phyloP scores from a whole-genome alignment of 176 grass and related monocot species.

The Calamus simplicifolius region DNA sequence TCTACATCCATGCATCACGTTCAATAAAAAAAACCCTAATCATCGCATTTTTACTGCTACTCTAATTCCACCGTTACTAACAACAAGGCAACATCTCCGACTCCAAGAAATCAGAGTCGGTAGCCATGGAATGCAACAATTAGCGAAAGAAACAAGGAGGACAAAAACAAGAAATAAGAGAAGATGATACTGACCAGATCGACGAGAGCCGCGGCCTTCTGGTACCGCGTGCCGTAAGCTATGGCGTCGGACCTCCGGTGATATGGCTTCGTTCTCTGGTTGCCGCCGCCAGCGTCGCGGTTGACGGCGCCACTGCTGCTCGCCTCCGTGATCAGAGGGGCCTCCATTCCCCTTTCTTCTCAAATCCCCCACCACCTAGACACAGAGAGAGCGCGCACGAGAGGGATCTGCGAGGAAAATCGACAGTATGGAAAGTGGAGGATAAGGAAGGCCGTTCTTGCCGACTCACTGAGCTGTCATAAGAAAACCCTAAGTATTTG shows the following conservation, averaged over 20 bases:
- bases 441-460: too few relatives aligned
- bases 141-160: not conserved
- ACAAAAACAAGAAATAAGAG: not conserved
- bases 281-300: not conserved
- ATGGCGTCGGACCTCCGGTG: conserved; percentile 55
- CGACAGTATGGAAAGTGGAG: too few relatives aligned
- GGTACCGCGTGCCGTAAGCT: conserved; percentile 69
- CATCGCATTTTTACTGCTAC: too few relatives aligned
- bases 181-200: conserved; percentile 55
- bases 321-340: conserved; percentile 48
- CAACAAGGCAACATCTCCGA: too few relatives aligned
- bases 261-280: conserved; percentile 29
- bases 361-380: not conserved
- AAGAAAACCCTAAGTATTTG: too few relatives aligned
- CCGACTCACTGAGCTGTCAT: too few relatives aligned
- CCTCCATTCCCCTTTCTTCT: conserved; percentile 25
- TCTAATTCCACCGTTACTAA: too few relatives aligned
- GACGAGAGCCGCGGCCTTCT: conserved; percentile 96
- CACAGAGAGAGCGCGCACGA: too few relatives aligned
- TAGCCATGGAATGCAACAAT: not conserved
- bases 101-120: too few relatives aligned
- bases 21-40: too few relatives aligned
- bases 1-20: too few relatives aligned
- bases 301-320: not conserved
- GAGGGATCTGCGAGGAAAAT: too few relatives aligned